Evolutionary conservation across 306 rosid genomes (phyloP).

Genomic region (Cucurbita argyrosperma): DNA sequence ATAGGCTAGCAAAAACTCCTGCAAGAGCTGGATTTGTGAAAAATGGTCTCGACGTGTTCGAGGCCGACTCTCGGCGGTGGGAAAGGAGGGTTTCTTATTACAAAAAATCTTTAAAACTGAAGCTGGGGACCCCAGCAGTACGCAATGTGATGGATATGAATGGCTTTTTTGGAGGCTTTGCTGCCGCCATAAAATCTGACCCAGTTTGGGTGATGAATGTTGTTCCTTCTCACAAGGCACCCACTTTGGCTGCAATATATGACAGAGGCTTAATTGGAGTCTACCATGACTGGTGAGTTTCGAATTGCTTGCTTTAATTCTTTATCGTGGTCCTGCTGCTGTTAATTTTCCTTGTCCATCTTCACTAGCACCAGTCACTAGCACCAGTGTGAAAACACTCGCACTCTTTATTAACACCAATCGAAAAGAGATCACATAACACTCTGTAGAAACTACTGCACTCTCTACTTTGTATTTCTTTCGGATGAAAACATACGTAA

Average conservation of each 20-base stretch:
- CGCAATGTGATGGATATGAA: conserved; percentile 97
- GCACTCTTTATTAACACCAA: no score
- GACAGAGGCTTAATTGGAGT: conserved; percentile 92
- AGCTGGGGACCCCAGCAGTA: conserved; percentile 75
- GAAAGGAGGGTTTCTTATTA: conserved; percentile 61
- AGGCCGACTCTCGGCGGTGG: conserved; percentile 89
- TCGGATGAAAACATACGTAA: no score
- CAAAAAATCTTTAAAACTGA: conserved; percentile 56
- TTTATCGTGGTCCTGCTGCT: not conserved
- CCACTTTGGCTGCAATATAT: conserved; percentile 61
- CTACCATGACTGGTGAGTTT: conserved; percentile 84
- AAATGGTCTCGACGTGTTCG: conserved; percentile 62
- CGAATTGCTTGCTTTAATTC: not conserved
- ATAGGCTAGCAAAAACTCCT: conserved; percentile 52
- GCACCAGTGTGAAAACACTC: no score
- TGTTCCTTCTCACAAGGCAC: conserved; percentile 57
- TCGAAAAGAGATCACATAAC: no score
- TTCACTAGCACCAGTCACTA: not conserved
- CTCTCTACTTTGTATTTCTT: no score
- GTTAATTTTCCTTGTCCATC: not conserved
- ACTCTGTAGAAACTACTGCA: no score
- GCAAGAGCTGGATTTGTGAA: conserved; percentile 51
- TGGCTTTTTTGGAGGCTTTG: conserved; percentile 95
- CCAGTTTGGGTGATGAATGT: conserved; percentile 97
- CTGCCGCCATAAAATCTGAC: conserved; percentile 72